These are phyloP conservation scores for Amanita phalloides DNA, from an alignment of 768 basidiomycete species.

Conservation along the genomic window DNA sequence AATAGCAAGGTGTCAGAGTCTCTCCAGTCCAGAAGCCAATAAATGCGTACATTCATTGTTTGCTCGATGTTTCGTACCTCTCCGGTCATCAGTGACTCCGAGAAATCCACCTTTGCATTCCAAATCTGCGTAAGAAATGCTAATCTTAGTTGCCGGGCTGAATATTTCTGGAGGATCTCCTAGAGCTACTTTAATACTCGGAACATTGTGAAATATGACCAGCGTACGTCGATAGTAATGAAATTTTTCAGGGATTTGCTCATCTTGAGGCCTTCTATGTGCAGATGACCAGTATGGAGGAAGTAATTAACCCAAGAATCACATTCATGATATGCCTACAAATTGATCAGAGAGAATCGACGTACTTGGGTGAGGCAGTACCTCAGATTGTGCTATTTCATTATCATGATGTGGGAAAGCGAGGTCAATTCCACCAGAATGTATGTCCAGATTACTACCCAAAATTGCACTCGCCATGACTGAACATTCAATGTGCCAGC, in stretches of 20 bases:
- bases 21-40: conserved; percentile 3
- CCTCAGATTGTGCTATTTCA: conserved; percentile 96
- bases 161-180: conserved; percentile 80
- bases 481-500: conserved; percentile 99
- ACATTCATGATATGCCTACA: conserved; percentile 87
- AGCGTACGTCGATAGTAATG: conserved; percentile 83
- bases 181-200: conserved; percentile 17
- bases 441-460: conserved; percentile 91
- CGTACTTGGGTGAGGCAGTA: conserved; percentile 14
- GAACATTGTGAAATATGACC: background rate
- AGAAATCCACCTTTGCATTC: conserved; percentile 92
- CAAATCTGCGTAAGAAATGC: conserved; percentile 88
- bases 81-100: conserved; percentile 77
- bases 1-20: background rate
- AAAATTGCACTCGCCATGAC: conserved; percentile 94
- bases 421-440: conserved; percentile 93
- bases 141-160: conserved; percentile 81
- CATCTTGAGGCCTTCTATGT: conserved; percentile 99
- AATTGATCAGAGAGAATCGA: background rate
- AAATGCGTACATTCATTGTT: conserved; percentile 64
- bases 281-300: conserved; percentile 94
- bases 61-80: conserved; percentile 83
- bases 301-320: conserved; percentile 97
- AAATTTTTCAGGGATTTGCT: conserved; percentile 99
- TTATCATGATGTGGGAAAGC: conserved; percentile 99